Conservation (phyloP, 2,329 filamentous ascomycete species). For the Aphanoascus verrucosus region DNA sequence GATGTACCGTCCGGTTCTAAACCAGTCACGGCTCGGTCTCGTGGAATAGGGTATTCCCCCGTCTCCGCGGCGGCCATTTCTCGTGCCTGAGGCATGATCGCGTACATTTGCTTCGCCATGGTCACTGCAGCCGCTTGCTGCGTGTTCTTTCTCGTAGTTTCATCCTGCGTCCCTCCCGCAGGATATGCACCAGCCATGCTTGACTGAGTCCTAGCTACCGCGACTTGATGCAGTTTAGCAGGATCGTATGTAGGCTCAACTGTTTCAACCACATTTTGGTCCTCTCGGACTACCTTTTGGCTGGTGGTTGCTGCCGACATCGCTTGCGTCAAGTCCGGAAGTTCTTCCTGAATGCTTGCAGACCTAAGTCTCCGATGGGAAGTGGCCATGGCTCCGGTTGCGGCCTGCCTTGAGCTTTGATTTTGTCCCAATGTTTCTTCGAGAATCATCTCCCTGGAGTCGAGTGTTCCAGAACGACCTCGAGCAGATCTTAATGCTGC, state of each 20-base stretch:
- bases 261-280: slow-evolving; percentile 38
- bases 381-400: slow-evolving; percentile 57
- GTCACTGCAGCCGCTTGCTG: slow-evolving; percentile 68
- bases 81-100: slow-evolving; percentile 50
- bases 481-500: slow-evolving; percentile 55
- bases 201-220: slow-evolving; percentile 54
- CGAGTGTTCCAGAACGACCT: slow-evolving; percentile 55
- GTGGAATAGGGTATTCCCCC: slow-evolving; percentile 13
- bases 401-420: slow-evolving; percentile 58
- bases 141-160: slow-evolving; percentile 56
- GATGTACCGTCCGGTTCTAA: slow-evolving; percentile 19
- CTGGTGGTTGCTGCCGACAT: slow-evolving; percentile 62
- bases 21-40: slow-evolving; percentile 8
- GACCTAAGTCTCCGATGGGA: slow-evolving; percentile 52
- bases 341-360: slow-evolving; percentile 35
- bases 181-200: slow-evolving; percentile 67
- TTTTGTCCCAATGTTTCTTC: slow-evolving; percentile 42
- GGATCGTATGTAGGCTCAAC: slow-evolving; percentile 33
- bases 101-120: slow-evolving; percentile 77
- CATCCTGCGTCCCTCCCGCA: slow-evolving; percentile 58
- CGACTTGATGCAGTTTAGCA: slow-evolving; percentile 50
- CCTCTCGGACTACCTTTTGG: slow-evolving; percentile 36
- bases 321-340: slow-evolving; percentile 54
- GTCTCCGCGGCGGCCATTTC: slow-evolving; percentile 37
- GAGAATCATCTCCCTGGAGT: slow-evolving; percentile 39